Percentiles rank a stretch among this genome's conserved stretches.
Conservation (phyloP, 768 basidiomycete genomes). For the Strobilomyces echinocephalus region DNA sequence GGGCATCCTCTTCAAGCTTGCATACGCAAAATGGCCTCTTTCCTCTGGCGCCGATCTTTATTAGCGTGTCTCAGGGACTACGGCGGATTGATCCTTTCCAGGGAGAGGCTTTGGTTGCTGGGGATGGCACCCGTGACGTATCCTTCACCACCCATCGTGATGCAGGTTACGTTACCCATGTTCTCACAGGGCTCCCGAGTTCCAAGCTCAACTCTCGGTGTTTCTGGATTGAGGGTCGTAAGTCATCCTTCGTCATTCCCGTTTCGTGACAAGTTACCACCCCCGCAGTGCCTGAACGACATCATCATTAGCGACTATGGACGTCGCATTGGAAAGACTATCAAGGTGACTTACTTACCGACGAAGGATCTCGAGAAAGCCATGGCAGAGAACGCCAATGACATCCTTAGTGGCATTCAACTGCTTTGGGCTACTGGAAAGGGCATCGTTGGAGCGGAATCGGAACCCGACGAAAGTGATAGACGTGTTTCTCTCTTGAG, state of each 20-base stretch:
- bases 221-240: slow-evolving; percentile 3
- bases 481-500: background rate
- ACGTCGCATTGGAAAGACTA: background rate
- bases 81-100: slow-evolving; percentile 1
- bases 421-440: slow-evolving; percentile 1
- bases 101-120: slow-evolving; percentile 1
- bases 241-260: background rate
- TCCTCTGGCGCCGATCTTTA: background rate
- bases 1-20: slow-evolving; percentile 1
- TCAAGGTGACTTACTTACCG: background rate
- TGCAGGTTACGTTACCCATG: background rate
- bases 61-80: background rate
- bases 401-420: background rate
- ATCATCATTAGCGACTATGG: background rate
- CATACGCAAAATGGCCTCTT: background rate
- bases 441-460: background rate
- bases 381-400: background rate
- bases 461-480: background rate
- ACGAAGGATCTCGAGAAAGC: background rate
- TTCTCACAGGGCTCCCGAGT: background rate
- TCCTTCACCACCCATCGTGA: background rate
- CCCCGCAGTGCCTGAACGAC: background rate
- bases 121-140: background rate
- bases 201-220: background rate
- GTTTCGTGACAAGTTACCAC: background rate